These are phyloP conservation scores for Plantago ovata DNA, from an alignment of 257 asterid species.

Conservation along the genomic window DNA sequence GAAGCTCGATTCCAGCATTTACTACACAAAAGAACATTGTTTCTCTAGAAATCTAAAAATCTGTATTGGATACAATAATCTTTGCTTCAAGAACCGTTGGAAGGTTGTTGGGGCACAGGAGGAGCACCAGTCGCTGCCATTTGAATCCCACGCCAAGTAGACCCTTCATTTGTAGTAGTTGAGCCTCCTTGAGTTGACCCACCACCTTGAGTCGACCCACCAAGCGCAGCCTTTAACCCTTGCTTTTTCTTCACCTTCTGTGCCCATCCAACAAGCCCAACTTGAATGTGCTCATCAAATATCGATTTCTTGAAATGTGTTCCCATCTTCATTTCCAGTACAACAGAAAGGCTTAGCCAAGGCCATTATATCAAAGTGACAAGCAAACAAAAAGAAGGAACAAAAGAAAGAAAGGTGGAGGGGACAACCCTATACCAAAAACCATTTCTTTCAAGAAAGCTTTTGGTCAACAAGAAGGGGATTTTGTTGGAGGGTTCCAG, in stretches of 20 bases:
- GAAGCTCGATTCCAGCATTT: not conserved
- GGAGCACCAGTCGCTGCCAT: conserved; percentile 1
- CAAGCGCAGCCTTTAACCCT: conserved; percentile 44
- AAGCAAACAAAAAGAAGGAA: too few species aligned
- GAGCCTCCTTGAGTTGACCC: conserved; percentile 38
- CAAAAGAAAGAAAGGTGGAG: too few species aligned
- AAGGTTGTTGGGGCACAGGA: not conserved
- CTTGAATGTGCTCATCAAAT: conserved; percentile 87
- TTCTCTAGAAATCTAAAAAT: not conserved
- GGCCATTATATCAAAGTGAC: too few species aligned
- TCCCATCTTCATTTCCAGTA: conserved; percentile 67
- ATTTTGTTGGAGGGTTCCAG: too few species aligned
- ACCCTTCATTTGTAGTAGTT: conserved; percentile 10
- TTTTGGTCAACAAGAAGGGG: too few species aligned
- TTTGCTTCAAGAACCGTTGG: not conserved
- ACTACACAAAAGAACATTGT: not conserved
- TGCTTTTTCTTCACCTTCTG: conserved; percentile 57
- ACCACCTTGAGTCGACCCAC: conserved; percentile 43
- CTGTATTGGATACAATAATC: not conserved
- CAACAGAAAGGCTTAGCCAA: too few species aligned
- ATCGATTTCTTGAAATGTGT: conserved; percentile 88
- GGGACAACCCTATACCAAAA: too few species aligned
- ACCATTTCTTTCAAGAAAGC: too few species aligned
- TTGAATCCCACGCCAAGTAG: not conserved
- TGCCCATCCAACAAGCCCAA: conserved; percentile 85